A percentile compares a stretch with the other conserved stretches of the same genome.
Evolutionary conservation across 2,329 filamentous ascomycete genomes (phyloP).

Genomic region (Arthrobotrys sinensis): DNA sequence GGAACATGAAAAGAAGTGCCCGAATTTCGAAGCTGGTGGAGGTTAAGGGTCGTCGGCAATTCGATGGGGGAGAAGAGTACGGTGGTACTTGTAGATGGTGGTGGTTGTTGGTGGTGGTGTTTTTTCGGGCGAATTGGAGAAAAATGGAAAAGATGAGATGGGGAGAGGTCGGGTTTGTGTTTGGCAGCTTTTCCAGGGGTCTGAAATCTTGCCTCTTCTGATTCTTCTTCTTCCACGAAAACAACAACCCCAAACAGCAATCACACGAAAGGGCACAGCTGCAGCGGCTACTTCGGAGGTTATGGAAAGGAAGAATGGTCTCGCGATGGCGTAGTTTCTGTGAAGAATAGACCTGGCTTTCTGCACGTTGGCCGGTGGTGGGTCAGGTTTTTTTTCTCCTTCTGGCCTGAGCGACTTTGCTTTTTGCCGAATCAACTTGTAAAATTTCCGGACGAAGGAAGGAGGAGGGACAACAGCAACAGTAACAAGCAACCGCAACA

Average conservation of each 20-base stretch:
- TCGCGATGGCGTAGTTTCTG: slow-evolving; percentile 26
- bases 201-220: not conserved
- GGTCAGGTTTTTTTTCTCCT: slow-evolving; percentile 10
- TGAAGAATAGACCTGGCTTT: slow-evolving; percentile 10
- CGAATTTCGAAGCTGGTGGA: not conserved
- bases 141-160: slow-evolving; percentile 33
- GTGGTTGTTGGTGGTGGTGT: not conserved
- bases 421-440: slow-evolving; percentile 46
- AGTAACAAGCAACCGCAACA: slow-evolving; percentile 6
- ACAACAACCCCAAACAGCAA: not conserved
- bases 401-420: slow-evolving; percentile 33
- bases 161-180: slow-evolving; percentile 28
- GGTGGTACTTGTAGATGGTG: not conserved
- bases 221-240: not conserved
- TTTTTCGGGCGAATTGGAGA: slow-evolving; percentile 25
- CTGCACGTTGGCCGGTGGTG: slow-evolving; percentile 11
- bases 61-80: not conserved
- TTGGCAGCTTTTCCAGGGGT: slow-evolving; percentile 30
- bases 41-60: slow-evolving; percentile 2
- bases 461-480: slow-evolving; percentile 6
- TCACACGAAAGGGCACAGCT: not conserved
- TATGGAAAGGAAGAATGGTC: not conserved
- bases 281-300: not conserved
- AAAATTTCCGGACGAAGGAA: slow-evolving; percentile 32
- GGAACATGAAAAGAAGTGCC: slow-evolving; percentile 27